Evolutionary conservation across 371 early-diverging fungal species (phyloP).

Genomic region (Rhizopus sp.): DNA sequence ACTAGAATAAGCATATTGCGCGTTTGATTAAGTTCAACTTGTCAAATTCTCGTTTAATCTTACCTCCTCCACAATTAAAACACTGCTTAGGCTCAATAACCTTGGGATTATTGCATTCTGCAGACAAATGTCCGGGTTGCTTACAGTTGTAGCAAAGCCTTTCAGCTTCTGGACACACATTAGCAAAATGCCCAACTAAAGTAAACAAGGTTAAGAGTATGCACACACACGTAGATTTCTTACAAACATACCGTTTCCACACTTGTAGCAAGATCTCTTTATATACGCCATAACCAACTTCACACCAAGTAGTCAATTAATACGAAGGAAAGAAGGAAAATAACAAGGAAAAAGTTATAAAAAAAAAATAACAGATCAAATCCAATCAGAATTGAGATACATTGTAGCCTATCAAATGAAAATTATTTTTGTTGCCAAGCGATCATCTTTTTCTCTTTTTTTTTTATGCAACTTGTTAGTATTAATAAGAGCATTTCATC

Average conservation of each 20-base stretch:
- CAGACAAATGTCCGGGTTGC: constrained; percentile 62
- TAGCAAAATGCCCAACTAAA: constrained; percentile 59
- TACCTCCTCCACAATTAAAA: constrained; percentile 65
- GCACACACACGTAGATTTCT: not conserved
- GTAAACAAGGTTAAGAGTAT: not conserved
- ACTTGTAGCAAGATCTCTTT: constrained; percentile 57
- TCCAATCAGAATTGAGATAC: no score
- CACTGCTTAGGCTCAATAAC: constrained; percentile 60
- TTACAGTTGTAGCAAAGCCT: constrained; percentile 65
- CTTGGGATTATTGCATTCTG: constrained; percentile 55
- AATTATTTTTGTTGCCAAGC: no score
- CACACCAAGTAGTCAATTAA: not conserved
- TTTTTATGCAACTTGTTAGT: no score
- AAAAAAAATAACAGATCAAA: not conserved
- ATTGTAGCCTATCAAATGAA: no score
- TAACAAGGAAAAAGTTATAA: not conserved
- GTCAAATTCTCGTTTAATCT: not conserved
- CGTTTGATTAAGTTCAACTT: not conserved
- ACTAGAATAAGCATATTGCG: constrained; percentile 29
- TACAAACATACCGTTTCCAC: constrained; percentile 50
- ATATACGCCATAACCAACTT: constrained; percentile 39
- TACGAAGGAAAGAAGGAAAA: not conserved
- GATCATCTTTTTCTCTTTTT: no score
- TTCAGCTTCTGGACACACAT: constrained; percentile 51
- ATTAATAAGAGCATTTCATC: no score